A percentile compares a stretch with the other conserved stretches of the same genome.
phyloP scores from a whole-genome alignment of 768 basidiomycete genomes.

The Boletus rubescentipes region DNA sequence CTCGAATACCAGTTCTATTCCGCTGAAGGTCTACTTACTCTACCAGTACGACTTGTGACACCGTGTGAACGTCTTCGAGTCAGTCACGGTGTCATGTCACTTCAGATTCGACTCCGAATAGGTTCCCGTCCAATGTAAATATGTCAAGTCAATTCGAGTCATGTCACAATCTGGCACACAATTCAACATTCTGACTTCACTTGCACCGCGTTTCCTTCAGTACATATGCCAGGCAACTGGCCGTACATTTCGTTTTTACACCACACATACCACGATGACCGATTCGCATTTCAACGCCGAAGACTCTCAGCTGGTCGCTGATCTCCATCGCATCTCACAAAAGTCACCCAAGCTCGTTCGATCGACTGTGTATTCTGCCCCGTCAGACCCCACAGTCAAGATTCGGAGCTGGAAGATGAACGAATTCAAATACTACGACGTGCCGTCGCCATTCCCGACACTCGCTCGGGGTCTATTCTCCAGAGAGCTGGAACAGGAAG shows the following conservation, averaged over 20 bases:
- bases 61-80: too few relatives aligned
- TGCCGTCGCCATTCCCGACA: constrained; percentile 91
- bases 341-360: constrained; percentile 65
- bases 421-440: constrained; percentile 90
- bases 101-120: too few relatives aligned
- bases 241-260: background rate
- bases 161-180: background rate
- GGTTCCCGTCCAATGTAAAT: too few relatives aligned
- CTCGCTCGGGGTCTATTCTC: constrained; percentile 93
- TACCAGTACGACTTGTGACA: too few relatives aligned
- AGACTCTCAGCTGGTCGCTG: constrained; percentile 61
- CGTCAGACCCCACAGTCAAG: constrained; percentile 51
- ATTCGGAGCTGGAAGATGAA: constrained; percentile 97
- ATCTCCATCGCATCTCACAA: constrained; percentile 51
- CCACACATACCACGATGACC: constrained; percentile 17
- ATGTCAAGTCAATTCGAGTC: constrained; percentile 5
- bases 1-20: too few relatives aligned
- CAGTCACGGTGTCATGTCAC: too few relatives aligned
- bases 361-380: constrained; percentile 53
- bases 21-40: too few relatives aligned
- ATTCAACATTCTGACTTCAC: background rate
- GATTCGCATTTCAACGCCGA: constrained; percentile 28
- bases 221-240: constrained; percentile 13
- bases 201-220: constrained; percentile 1
- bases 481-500: constrained; percentile 40